Percentiles rank a stretch among this genome's conserved stretches.
Conservation (phyloP, 768 basidiomycete genomes). For the Leccinum variicolor region DNA sequence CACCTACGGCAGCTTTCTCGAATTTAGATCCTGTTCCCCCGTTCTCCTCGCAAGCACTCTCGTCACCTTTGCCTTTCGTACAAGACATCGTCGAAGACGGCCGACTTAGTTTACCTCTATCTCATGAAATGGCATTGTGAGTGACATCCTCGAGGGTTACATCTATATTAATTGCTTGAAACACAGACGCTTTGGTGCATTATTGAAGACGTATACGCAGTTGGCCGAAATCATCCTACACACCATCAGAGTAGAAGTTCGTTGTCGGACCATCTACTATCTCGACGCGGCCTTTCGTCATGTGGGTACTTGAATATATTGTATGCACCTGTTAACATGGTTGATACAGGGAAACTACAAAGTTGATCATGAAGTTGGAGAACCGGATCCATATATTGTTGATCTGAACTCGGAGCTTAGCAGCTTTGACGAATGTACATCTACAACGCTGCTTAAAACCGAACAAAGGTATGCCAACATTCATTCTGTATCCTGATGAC, state of each 20-base stretch:
- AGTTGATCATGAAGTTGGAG: slow-evolving; percentile 78
- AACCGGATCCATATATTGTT: slow-evolving; percentile 86
- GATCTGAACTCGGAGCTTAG: slow-evolving; percentile 83
- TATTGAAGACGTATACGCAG: slow-evolving; percentile 88
- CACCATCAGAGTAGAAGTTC: slow-evolving; percentile 83
- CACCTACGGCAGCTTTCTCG: slow-evolving; percentile 46
- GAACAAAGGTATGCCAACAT: slow-evolving; percentile 60
- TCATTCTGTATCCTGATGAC: neutral
- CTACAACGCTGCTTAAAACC: slow-evolving; percentile 54
- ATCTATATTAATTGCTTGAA: slow-evolving; percentile 6
- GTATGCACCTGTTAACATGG: slow-evolving; percentile 7
- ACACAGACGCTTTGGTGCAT: slow-evolving; percentile 82
- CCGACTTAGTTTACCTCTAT: slow-evolving; percentile 69
- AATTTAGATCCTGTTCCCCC: slow-evolving; percentile 48
- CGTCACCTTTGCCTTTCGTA: slow-evolving; percentile 44
- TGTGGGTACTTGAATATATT: slow-evolving; percentile 38
- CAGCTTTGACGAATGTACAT: slow-evolving; percentile 68
- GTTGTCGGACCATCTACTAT: slow-evolving; percentile 81
- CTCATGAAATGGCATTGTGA: slow-evolving; percentile 85
- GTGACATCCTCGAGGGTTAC: slow-evolving; percentile 26
- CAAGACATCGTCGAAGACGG: slow-evolving; percentile 39
- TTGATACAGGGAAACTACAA: slow-evolving; percentile 73
- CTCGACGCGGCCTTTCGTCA: slow-evolving; percentile 76
- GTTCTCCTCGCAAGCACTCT: slow-evolving; percentile 39
- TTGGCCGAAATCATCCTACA: slow-evolving; percentile 83